Base-by-base conservation (phyloP, 257 asterid species). In the Scutellaria minor region DNA sequence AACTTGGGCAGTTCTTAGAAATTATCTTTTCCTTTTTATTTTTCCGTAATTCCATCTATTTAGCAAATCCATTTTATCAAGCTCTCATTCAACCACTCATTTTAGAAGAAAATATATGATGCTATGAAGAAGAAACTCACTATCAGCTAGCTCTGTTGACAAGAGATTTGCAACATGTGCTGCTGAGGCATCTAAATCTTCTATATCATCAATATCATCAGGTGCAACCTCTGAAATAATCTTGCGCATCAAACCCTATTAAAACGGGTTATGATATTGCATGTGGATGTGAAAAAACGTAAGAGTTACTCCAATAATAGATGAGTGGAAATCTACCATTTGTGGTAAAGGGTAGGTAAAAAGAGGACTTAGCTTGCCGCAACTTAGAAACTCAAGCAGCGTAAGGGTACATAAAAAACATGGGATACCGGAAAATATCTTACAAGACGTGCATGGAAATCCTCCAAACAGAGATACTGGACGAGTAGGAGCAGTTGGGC, bases 401-500 rank as follows among this genome's bases (percentile, higher is more conserved):
- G 13, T 11, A 35, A 14, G 40, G 6, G 15, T 13, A n/a, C 44
- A 73, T 6, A 68, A 47, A 6, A 37, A 6, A 11, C 52, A 18
- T 14, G 5, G 24, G 55, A 31, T 6, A 57, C 18, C 24, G 60
- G 14, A 47, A 57, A 64, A 31, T 13, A 66, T 75, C 94, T 85
- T 83, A 91, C 97, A 91, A 58, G 97, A 90, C 64, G 97, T 87
- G 84, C 89, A 81, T 41, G 97, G 89, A 73, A 89, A 91, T 75
- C 97, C 97, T 73, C 97, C 97, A 74, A 80, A 80, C 35, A 89
- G 75, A 61, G 97, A 83, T 67, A 91, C 85, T 0, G 96, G 95
- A 13, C 89, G 92, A 73, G 83, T 81, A 71, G 97, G 97, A 74
- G 97, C 97, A 66, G 97, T 89, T 20, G 97, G 96, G 84, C 96